Base-by-base conservation (phyloP, 2,329 filamentous ascomycete species). In the Lachnellula subtilissima region DNA sequence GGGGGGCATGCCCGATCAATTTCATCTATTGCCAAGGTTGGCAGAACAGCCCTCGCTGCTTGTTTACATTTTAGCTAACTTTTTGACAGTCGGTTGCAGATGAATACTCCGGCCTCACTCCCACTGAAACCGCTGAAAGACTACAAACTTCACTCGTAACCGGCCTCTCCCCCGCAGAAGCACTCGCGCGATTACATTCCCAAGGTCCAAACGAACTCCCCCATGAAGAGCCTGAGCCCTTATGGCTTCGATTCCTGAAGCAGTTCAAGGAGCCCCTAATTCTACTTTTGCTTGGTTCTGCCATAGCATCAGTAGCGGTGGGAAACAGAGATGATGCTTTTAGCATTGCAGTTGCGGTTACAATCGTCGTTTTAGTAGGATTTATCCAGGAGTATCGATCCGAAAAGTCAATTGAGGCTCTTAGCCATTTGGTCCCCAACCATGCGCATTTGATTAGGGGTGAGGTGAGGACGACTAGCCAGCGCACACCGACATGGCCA, bases 361-460 rank as follows among this genome's bases (percentile, higher is more conserved):
- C 92, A 25, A 99, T 99, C 65, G 94, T 99, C 5, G 92, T 99
- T 23, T 88, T 88, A 0, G 94, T 99, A 43, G 94, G 93, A 2
- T 99, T 99, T 65, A 85, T 97, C 52, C 94, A 99, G 71, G 94
- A 99, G 74, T 99, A 99, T 72, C 82, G 94, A 57, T 97, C 94
- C 7, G 94, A 99, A 71, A 95, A 99, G 73, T 97, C 93, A 2
- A 85, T 99, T 63, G 94, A 99, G 73, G 94, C 94, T 19, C 77
- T 99, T 64, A 97, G 89, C 69, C 90, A 94, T 66, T 77, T 99
- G 25, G 93, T 99, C 0, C 95, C 94, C 28, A 95, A 97, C 71
- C 91, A 92, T 70, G 94, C 95, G 32, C 92, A 99, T 74, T 78
- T 97, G n/a, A 90, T 99, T 58, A 86, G 95, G 59, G 68, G 64